Evolutionary conservation across 139 green algal species (phyloP).

Genomic region (Coelastrella sp.): DNA sequence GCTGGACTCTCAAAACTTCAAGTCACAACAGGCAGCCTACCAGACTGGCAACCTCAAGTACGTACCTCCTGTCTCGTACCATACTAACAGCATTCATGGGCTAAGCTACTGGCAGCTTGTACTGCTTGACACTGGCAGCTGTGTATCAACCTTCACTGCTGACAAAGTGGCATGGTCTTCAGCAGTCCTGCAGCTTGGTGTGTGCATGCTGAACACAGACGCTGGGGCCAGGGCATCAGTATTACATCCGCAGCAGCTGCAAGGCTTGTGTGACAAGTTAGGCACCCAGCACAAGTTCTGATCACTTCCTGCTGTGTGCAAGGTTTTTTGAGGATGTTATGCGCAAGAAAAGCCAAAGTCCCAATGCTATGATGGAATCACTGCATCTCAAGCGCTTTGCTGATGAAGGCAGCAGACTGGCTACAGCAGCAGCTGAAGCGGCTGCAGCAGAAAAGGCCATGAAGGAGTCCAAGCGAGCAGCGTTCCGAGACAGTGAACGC

Average conservation of each 20-base stretch:
- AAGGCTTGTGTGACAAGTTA: too few species aligned
- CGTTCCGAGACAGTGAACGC: neutral
- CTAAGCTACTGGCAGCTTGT: too few species aligned
- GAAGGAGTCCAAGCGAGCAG: conserved; percentile 8
- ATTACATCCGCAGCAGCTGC: too few species aligned
- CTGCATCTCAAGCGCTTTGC: conserved; percentile 72
- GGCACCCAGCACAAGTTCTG: too few species aligned
- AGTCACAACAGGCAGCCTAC: conserved; percentile 58
- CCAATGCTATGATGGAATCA: conserved; percentile 70
- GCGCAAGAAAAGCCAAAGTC: conserved; percentile 59
- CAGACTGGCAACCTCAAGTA: conserved; percentile 56
- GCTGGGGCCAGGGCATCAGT: too few species aligned
- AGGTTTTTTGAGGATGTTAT: conserved; percentile 79
- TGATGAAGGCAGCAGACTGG: conserved; percentile 47
- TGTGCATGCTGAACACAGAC: too few species aligned
- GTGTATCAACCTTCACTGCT: too few species aligned
- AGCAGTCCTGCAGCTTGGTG: too few species aligned
- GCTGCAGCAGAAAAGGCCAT: conserved; percentile 11
- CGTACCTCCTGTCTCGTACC: neutral
- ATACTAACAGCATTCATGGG: neutral
- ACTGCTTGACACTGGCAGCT: too few species aligned
- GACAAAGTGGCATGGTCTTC: too few species aligned
- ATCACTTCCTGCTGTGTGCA: too few species aligned
- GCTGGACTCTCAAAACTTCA: conserved; percentile 68
- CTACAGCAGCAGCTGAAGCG: conserved; percentile 25